Evolutionary conservation across 2,329 filamentous ascomycete genomes (phyloP), one percentile per base, ranked within the genome.

Genomic region (Penicillium sp.): DNA sequence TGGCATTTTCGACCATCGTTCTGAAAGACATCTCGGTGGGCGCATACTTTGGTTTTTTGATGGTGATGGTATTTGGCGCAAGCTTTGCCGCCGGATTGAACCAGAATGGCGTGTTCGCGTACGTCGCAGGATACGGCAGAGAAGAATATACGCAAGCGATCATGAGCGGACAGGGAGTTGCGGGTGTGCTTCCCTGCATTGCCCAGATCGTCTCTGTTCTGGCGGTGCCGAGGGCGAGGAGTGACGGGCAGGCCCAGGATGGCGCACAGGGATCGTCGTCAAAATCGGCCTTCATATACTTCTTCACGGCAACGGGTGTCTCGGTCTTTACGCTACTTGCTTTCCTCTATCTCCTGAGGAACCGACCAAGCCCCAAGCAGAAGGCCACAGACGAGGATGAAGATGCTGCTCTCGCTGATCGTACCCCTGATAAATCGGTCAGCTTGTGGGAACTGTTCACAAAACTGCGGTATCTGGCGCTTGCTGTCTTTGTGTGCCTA

Each of bases 31-130:
- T 85, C 10, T 83, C 87, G 0, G 81, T 91, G 0, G 77, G 77
- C 0, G 77, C 79, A 4, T 98, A 98, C 77, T 89, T 98, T 59
- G 83, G 77, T 24, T 96, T 98, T 73, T 76, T 96, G 54, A 87
- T 99, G 74, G 57, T 87, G 61, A 92, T 93, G 83, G 92, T 97
- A 4, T 88, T 90, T 61, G 79, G 81, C n/a, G 86, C 92, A 0
- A 91, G 92, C 64, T 82, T 89, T 71, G 92, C 91, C 0, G 90
- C 92, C 0, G 93, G 90, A 0, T 81, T 97, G 52, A 90, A 93
- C 66, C 95, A 98, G 77, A 98, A 98, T 74, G 95, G 95, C 18
- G 87, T 95, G 11, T 96, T 97, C 73, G 92, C 95, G 2, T 98
- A 93, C 72, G 92, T 92, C 3, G 87, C 90, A 3, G 89, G 91